Percentiles rank a stretch among this genome's conserved stretches.
Conservation (phyloP, 163 green algal species). For the Scenedesmus sp. region DNA sequence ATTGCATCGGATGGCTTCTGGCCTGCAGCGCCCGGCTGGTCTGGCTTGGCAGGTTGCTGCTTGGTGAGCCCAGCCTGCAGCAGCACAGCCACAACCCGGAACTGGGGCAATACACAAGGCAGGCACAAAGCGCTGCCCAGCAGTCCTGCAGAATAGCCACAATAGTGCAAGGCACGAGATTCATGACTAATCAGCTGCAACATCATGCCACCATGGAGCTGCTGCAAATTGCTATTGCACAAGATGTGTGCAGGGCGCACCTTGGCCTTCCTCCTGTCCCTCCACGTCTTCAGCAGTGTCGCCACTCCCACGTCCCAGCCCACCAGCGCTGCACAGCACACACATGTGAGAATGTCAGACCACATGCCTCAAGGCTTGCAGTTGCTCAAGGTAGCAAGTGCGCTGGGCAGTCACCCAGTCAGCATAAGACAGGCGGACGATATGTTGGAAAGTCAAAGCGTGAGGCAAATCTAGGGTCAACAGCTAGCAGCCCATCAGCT, state of each 20-base stretch:
- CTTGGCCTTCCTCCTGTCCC: not conserved
- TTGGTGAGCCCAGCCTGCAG: not conserved
- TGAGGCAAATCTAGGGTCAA: too few relatives aligned
- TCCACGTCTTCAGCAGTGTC: not conserved
- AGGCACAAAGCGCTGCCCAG: too few relatives aligned
- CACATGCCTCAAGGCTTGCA: too few relatives aligned
- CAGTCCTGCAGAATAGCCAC: too few relatives aligned
- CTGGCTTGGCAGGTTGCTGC: not conserved
- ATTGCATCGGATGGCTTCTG: not conserved
- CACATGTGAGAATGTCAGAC: not conserved
- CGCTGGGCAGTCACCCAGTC: too few relatives aligned
- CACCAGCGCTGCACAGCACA: conserved; percentile 2
- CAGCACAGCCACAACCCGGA: not conserved
- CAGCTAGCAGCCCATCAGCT: too few relatives aligned
- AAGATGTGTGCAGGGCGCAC: not conserved
- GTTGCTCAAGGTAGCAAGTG: too few relatives aligned
- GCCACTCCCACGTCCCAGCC: conserved; percentile 21
- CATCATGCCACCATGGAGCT: too few relatives aligned
- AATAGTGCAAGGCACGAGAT: too few relatives aligned
- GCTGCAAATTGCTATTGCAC: not conserved
- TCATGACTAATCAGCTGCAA: too few relatives aligned
- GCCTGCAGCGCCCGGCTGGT: not conserved
- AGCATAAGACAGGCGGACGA: too few relatives aligned
- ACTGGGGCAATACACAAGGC: not conserved
- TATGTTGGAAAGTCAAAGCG: too few relatives aligned